Percentiles rank a stretch among this genome's conserved stretches.
Evolutionary conservation across 371 early-diverging fungal genomes (phyloP).

Genomic region (Apophysomyces ossiformis): DNA sequence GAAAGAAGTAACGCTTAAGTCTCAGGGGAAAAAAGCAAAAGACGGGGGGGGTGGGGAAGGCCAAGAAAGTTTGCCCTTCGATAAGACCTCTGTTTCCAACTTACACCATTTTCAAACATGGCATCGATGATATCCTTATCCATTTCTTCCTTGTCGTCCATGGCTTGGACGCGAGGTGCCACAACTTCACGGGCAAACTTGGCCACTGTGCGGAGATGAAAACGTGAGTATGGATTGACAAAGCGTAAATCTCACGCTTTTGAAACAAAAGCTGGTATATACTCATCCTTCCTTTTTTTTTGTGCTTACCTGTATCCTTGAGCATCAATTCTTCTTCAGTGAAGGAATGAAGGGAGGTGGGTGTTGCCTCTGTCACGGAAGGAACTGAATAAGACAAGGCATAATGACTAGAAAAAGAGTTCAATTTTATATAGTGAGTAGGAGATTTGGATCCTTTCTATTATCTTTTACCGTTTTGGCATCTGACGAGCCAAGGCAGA

Average conservation of each 20-base stretch:
- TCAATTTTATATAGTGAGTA: background rate
- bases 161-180: slow-evolving; percentile 83
- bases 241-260: slow-evolving; percentile 7
- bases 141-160: slow-evolving; percentile 93
- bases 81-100: slow-evolving; percentile 19
- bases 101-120: slow-evolving; percentile 88
- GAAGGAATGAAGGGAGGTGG: slow-evolving; percentile 71
- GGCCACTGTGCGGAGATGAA: slow-evolving; percentile 59
- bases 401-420: slow-evolving; percentile 15
- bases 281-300: no score
- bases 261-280: background rate
- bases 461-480: slow-evolving; percentile 6
- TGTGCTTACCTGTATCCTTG: slow-evolving; percentile 67
- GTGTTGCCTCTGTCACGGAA: slow-evolving; percentile 25
- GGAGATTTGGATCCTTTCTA: no score
- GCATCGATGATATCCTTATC: slow-evolving; percentile 84
- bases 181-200: slow-evolving; percentile 87
- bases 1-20: slow-evolving; percentile 3
- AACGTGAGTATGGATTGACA: slow-evolving; percentile 2
- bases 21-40: slow-evolving; percentile 12
- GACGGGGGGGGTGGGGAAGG: no score
- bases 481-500: slow-evolving; percentile 19
- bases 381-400: slow-evolving; percentile 22
- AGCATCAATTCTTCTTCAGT: slow-evolving; percentile 87
- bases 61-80: no score